Percentiles rank a stretch among this genome's conserved stretches.
Evolutionary conservation across 768 basidiomycete genomes (phyloP).

Genomic region (Suillus brevipes): DNA sequence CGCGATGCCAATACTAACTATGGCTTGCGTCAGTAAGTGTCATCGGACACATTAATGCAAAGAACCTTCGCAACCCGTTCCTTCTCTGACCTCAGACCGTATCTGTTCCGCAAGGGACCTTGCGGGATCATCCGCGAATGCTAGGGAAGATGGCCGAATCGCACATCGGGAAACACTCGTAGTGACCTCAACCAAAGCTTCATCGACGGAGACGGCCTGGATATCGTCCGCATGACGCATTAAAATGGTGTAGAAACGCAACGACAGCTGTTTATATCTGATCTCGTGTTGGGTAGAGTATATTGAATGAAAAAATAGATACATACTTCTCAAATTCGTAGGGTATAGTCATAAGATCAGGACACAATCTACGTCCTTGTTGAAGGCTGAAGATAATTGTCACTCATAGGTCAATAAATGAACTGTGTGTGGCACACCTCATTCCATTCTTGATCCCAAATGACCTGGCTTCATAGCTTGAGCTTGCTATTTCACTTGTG

Average conservation of each 20-base stretch:
- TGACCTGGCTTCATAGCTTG: slow-evolving; percentile 89
- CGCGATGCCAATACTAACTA: slow-evolving; percentile 90
- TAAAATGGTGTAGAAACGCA: slow-evolving; percentile 90
- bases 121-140: slow-evolving; percentile 53
- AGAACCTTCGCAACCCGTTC: slow-evolving; percentile 85
- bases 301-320: neutral
- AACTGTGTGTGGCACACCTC: slow-evolving; percentile 55
- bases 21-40: neutral
- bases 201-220: slow-evolving; percentile 95
- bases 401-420: neutral
- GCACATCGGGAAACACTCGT: slow-evolving; percentile 47
- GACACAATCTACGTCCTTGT: slow-evolving; percentile 77
- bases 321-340: slow-evolving; percentile 89
- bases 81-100: slow-evolving; percentile 68
- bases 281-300: neutral
- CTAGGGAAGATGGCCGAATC: slow-evolving; percentile 20
- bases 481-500: slow-evolving; percentile 93
- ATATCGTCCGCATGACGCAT: slow-evolving; percentile 89
- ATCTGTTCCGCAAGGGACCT: slow-evolving; percentile 81
- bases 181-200: slow-evolving; percentile 90
- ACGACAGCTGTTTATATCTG: slow-evolving; percentile 82
- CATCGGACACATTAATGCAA: neutral
- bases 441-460: slow-evolving; percentile 93
- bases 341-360: slow-evolving; percentile 72
- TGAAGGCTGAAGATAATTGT: slow-evolving; percentile 53